Evolutionary conservation across 306 rosid genomes (phyloP).

Genomic region (Astragalus glycyphyllos): DNA sequence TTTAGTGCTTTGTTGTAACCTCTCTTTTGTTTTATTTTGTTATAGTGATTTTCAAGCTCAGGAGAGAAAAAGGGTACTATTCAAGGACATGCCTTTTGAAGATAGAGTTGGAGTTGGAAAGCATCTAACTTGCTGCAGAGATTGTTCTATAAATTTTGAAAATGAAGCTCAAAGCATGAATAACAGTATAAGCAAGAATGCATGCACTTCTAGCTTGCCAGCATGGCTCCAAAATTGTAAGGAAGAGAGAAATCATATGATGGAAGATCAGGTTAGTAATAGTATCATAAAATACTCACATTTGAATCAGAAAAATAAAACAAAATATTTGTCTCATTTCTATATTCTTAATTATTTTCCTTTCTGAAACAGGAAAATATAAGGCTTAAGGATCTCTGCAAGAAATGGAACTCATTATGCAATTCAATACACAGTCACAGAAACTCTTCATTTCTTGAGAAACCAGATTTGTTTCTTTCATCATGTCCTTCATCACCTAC

Average conservation of each 20-base stretch:
- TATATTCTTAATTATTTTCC: neutral
- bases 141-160: conserved; percentile 57
- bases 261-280: conserved; percentile 54
- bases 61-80: conserved; percentile 49
- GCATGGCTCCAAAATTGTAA: conserved; percentile 74
- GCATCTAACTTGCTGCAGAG: conserved; percentile 57
- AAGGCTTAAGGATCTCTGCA: conserved; percentile 59
- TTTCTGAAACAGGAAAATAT: conserved; percentile 55
- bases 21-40: conserved; percentile 8
- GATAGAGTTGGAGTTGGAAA: conserved; percentile 40
- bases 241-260: conserved; percentile 52
- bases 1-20: conserved; percentile 16
- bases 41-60: conserved; percentile 57
- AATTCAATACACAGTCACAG: conserved; percentile 58
- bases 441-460: conserved; percentile 46
- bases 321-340: neutral
- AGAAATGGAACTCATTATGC: conserved; percentile 76
- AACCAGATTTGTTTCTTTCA: conserved; percentile 45
- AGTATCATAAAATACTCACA: neutral
- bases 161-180: conserved; percentile 56
- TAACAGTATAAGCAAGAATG: conserved; percentile 41
- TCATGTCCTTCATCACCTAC: conserved; percentile 55
- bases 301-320: neutral
- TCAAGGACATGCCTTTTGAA: conserved; percentile 48
- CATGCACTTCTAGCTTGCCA: conserved; percentile 57